Base-by-base conservation (phyloP, 2,329 filamentous ascomycete genomes). In the Westerdykella sp. region DNA sequence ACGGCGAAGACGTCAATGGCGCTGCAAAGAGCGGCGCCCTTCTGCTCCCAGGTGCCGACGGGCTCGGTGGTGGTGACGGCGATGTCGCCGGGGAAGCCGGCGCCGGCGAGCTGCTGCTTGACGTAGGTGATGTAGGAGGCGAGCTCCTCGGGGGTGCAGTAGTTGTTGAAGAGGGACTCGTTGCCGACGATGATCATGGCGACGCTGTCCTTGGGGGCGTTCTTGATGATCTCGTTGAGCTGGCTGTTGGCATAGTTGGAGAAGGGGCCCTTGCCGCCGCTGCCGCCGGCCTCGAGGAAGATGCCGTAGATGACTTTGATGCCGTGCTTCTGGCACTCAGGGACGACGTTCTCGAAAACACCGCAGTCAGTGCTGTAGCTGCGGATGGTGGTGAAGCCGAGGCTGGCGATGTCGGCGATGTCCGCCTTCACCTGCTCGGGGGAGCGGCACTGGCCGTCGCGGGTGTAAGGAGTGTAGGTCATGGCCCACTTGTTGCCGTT, bases 311-410 rank as follows among this genome's bases (percentile, higher is more conserved):
- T 91, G 69, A 96, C 73, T 67, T 84, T 83, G 47, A 96, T 63
- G 47, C 84, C 83, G 67, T 83, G 64, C 56, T 78, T 68, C 59
- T 77, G 69, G 70, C 78, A 82, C 46, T 87, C 85, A 35, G 71
- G 69, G 51, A 87, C 87, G 45, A 96, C 83, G 69, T 79, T 83
- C 64, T 81, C 70, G 48, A 95, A 84, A 43, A 84, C 84, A 69
- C 79, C 76, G 77, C 91, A 97, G 78, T 96, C 90, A 55, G 89
- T 90, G 52, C 84, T 87, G 81, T 97, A 97, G 65, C 93, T 75
- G 68, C 91, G 90, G 43, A 78, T 74, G 25, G 83, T 75, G 55
- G 77, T 82, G 73, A 84, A 85, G 37, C 71, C 71, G 46, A 70
- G 67, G 37, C 57, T 54, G 39, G 66, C 60, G 57, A 74, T 73